phyloP scores from a whole-genome alignment of 176 grass and related monocot species.

The Pontederia paniculata region DNA sequence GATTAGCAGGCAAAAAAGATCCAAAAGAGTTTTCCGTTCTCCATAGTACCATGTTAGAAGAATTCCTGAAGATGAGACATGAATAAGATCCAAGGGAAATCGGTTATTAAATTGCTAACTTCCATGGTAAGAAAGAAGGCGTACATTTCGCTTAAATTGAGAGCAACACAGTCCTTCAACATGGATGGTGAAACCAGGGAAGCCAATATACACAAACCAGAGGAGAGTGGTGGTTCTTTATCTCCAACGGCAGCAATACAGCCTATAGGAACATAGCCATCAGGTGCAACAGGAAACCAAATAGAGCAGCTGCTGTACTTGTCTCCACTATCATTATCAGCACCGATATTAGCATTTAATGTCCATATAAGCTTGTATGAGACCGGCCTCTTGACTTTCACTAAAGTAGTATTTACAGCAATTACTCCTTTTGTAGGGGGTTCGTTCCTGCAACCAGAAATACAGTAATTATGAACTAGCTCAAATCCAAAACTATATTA shows the following conservation, averaged over 20 bases:
- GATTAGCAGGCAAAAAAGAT: slow-evolving; percentile 69
- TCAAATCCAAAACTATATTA: slow-evolving; percentile 13
- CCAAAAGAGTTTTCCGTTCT: slow-evolving; percentile 82
- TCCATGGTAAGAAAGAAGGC: slow-evolving; percentile 10
- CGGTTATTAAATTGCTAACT: not conserved
- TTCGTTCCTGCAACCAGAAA: slow-evolving; percentile 48
- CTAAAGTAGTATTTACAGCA: slow-evolving; percentile 85
- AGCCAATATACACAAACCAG: slow-evolving; percentile 61
- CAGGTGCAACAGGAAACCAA: slow-evolving; percentile 91
- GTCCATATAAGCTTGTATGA: slow-evolving; percentile 82
- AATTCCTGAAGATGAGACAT: slow-evolving; percentile 28
- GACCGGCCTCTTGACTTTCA: slow-evolving; percentile 87
- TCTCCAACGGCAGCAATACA: slow-evolving; percentile 85
- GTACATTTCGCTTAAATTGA: slow-evolving; percentile 35
- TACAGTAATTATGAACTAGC: slow-evolving; percentile 14
- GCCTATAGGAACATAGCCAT: slow-evolving; percentile 69
- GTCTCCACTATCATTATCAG: slow-evolving; percentile 3
- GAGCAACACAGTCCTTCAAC: slow-evolving; percentile 71
- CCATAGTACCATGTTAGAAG: slow-evolving; percentile 63
- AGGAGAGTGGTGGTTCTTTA: slow-evolving; percentile 61
- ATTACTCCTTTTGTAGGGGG: slow-evolving; percentile 79
- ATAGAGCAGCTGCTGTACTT: slow-evolving; percentile 40
- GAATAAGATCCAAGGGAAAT: slow-evolving; percentile 2
- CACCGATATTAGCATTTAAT: slow-evolving; percentile 27
- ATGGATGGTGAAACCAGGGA: slow-evolving; percentile 66